Percentiles rank a stretch among this genome's conserved stretches.
Evolutionary conservation across 441 rosid genomes (phyloP).

Genomic region (Populus hybrid): DNA sequence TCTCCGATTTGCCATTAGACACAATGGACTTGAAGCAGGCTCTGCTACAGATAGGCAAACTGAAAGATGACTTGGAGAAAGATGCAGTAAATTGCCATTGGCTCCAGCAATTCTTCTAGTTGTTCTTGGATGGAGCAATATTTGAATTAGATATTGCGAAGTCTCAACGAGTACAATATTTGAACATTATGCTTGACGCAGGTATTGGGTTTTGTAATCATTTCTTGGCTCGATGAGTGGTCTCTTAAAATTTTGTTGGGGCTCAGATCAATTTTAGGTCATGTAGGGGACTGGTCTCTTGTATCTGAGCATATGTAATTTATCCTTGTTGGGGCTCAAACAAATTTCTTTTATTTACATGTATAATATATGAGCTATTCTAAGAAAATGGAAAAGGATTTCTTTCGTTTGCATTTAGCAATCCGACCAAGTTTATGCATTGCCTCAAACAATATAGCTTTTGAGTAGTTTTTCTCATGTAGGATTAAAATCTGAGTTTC

Average conservation of each 20-base stretch:
- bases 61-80: slow-evolving; percentile 66
- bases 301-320: neutral
- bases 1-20: slow-evolving; percentile 84
- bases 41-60: slow-evolving; percentile 44
- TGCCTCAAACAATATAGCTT: neutral
- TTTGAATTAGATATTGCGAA: neutral
- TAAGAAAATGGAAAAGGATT: neutral
- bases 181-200: neutral
- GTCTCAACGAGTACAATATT: neutral
- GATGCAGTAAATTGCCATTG: slow-evolving; percentile 59
- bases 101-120: slow-evolving; percentile 71
- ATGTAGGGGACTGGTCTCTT: neutral
- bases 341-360: neutral
- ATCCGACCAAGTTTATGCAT: neutral
- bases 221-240: neutral
- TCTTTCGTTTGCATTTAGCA: neutral
- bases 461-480: neutral
- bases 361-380: neutral
- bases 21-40: slow-evolving; percentile 80
- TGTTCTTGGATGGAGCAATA: neutral
- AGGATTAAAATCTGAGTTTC: neutral
- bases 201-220: neutral
- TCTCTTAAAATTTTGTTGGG: neutral
- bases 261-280: neutral
- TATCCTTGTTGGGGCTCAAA: neutral